Conservation (phyloP, 2,329 filamentous ascomycete genomes). For the Talaromyces albobiverticillius region DNA sequence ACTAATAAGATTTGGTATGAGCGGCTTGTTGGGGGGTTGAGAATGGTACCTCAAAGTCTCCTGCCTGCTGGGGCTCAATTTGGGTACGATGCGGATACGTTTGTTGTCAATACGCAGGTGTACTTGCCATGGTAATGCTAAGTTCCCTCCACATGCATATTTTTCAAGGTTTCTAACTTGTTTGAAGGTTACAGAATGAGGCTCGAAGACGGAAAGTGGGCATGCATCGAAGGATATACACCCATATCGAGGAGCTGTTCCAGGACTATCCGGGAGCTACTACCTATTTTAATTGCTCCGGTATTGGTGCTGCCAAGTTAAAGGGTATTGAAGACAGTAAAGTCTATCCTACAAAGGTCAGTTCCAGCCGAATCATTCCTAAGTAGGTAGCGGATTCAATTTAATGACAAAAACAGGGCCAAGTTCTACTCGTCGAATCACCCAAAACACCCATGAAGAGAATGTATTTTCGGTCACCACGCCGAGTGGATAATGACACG, state of each 20-base stretch:
- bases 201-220: not conserved
- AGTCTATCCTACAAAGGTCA: conserved; percentile 2
- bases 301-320: not conserved
- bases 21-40: not conserved
- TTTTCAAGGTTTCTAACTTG: not conserved
- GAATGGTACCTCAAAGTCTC: not conserved
- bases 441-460: not conserved
- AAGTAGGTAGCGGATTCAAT: not conserved
- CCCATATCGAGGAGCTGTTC: conserved; percentile 2
- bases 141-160: not conserved
- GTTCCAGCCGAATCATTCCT: not conserved
- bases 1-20: not conserved
- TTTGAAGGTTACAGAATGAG: not conserved
- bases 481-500: conserved; percentile 1
- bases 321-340: not conserved
- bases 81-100: not conserved
- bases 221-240: not conserved
- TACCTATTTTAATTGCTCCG: not conserved
- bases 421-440: conserved; percentile 1
- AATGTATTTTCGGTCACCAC: conserved; percentile 1
- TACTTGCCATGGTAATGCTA: not conserved
- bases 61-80: not conserved
- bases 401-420: not conserved
- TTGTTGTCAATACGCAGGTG: conserved; percentile 2
- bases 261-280: not conserved